Evolutionary conservation across 257 asterid genomes (phyloP).

Genomic region (Solanum ossicruentum): DNA sequence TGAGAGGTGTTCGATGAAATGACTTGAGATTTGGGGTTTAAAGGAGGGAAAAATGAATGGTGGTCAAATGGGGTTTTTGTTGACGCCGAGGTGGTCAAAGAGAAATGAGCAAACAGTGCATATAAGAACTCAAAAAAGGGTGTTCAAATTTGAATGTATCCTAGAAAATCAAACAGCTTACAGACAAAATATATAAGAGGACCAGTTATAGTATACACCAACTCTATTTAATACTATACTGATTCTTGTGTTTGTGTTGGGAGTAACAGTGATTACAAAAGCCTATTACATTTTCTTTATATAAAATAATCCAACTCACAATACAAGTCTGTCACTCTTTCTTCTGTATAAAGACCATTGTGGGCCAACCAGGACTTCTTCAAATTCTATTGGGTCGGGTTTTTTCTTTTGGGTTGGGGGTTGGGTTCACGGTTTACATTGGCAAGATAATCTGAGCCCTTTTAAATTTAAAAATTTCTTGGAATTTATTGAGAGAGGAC

Average conservation of each 20-base stretch:
- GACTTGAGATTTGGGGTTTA: conserved; percentile 12
- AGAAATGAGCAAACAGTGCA: conserved; percentile 4
- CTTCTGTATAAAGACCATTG: not conserved
- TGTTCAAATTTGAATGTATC: conserved; percentile 7
- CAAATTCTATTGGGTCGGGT: not conserved
- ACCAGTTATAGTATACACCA: not conserved
- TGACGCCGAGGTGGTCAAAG: conserved; percentile 78
- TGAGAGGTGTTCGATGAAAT: conserved; percentile 31
- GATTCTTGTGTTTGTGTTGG: not conserved
- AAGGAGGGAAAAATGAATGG: conserved; percentile 27
- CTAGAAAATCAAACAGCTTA: conserved; percentile 35
- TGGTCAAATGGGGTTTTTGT: conserved; percentile 49
- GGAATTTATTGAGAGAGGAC: not conserved
- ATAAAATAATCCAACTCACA: not conserved
- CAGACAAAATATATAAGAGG: conserved; percentile 29
- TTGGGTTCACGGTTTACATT: not conserved
- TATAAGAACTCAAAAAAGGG: conserved; percentile 16
- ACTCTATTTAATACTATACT: not conserved
- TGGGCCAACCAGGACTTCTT: not conserved
- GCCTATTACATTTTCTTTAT: not conserved
- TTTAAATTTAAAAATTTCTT: not conserved
- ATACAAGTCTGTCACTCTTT: not conserved
- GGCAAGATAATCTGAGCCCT: not conserved
- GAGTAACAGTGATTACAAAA: conserved; percentile 11
- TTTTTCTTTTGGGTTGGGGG: too few relatives aligned